These are phyloP conservation scores for Candida sanyiensis DNA, from an alignment of 805 yeast genomes.

Conservation along the genomic window DNA sequence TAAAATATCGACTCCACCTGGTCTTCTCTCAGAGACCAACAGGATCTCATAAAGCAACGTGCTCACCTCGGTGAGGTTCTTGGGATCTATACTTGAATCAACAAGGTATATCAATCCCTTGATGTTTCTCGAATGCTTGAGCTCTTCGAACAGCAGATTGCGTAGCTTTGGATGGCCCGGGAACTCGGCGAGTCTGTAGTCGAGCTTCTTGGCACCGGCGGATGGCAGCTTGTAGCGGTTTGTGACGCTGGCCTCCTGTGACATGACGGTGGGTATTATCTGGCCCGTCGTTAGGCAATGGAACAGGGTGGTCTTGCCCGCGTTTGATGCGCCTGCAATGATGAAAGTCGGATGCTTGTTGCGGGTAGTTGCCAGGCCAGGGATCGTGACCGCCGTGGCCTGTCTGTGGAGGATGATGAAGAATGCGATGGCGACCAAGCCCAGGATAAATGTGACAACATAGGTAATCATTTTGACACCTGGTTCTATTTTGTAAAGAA, in stretches of 20 bases:
- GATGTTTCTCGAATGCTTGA: constrained; percentile 39
- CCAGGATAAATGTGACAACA: constrained; percentile 6
- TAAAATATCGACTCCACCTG: constrained; percentile 66
- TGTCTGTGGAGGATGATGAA: constrained; percentile 15
- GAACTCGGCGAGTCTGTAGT: constrained; percentile 59
- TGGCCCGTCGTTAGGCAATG: constrained; percentile 28
- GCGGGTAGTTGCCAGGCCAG: constrained; percentile 13
- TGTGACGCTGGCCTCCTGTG: constrained; percentile 43
- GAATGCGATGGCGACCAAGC: constrained; percentile 6
- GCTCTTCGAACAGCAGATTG: constrained; percentile 45
- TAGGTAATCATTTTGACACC: constrained; percentile 2
- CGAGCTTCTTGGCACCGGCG: constrained; percentile 30
- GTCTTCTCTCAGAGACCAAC: constrained; percentile 53
- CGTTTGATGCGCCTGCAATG: constrained; percentile 55
- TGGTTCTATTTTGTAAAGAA: background rate
- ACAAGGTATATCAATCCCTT: constrained; percentile 70
- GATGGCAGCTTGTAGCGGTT: constrained; percentile 36
- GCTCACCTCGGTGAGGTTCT: constrained; percentile 48
- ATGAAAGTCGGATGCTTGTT: constrained; percentile 49
- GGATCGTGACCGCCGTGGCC: constrained; percentile 12
- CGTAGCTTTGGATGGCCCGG: constrained; percentile 86
- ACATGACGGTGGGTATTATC: constrained; percentile 39
- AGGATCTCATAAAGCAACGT: constrained; percentile 54
- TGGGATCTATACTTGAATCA: constrained; percentile 61
- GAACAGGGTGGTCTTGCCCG: constrained; percentile 64